A percentile compares a stretch with the other conserved stretches of the same genome.
phyloP scores from a whole-genome alignment of 208 protist species.

The Vickermania ingenoplastis region DNA sequence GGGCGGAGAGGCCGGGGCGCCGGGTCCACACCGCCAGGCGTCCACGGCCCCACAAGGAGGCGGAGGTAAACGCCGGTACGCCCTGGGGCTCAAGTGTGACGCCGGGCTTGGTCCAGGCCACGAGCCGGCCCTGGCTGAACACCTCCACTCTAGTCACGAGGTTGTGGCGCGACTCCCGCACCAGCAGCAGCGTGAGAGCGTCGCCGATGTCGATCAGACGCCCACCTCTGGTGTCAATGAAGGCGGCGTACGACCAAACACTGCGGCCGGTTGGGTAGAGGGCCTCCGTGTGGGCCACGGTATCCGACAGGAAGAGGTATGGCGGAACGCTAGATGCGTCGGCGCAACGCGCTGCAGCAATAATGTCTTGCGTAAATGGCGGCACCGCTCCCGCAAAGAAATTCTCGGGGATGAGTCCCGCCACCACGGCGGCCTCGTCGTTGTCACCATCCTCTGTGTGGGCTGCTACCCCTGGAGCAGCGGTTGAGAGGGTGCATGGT shows the following conservation, averaged over 20 bases:
- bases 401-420: background rate
- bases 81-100: background rate
- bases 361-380: too few species aligned
- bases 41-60: conserved; percentile 15
- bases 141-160: conserved; percentile 14
- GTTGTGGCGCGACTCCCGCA: background rate
- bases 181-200: conserved; percentile 48
- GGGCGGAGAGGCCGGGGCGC: conserved; percentile 50
- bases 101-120: conserved; percentile 9
- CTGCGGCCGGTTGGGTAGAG: conserved; percentile 12
- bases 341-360: background rate
- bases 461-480: background rate
- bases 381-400: conserved; percentile 1
- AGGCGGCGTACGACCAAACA: conserved; percentile 35
- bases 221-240: conserved; percentile 18
- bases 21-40: conserved; percentile 67
- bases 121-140: conserved; percentile 35
- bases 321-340: background rate
- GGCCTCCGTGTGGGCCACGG: conserved; percentile 29
- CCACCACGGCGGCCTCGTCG: background rate
- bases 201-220: conserved; percentile 75
- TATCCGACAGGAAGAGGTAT: conserved; percentile 49
- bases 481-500: background rate
- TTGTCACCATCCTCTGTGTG: background rate
- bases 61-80: background rate